These are phyloP conservation scores for Fusarium sp. DNA, from an alignment of 2,329 filamentous ascomycete genomes.

Conservation along the genomic window DNA sequence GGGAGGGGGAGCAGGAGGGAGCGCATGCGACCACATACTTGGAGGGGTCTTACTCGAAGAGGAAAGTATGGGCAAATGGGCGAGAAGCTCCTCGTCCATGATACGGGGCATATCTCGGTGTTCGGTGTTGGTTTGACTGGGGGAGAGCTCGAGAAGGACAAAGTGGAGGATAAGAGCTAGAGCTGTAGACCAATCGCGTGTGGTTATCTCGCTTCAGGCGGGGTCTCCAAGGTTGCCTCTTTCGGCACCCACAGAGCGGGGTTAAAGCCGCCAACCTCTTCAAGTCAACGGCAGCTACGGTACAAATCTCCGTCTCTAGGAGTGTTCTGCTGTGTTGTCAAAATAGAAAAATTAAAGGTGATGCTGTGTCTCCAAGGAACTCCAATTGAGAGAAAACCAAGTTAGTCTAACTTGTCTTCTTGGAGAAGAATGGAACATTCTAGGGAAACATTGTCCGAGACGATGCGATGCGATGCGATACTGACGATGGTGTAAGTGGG, in stretches of 20 bases:
- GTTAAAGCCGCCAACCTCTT: background rate
- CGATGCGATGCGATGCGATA: background rate
- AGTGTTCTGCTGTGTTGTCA: background rate
- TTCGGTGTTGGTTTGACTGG: constrained; percentile 38
- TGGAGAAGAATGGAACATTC: constrained; percentile 13
- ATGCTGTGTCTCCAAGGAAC: background rate
- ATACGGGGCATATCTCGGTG: constrained; percentile 43
- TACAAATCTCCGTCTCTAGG: constrained; percentile 15
- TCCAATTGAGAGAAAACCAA: constrained; percentile 2
- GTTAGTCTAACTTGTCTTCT: background rate
- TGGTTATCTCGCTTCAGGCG: background rate
- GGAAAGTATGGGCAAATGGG: constrained; percentile 35
- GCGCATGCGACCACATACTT: constrained; percentile 27
- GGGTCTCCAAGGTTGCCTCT: constrained; percentile 19
- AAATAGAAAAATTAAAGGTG: background rate
- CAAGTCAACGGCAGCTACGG: constrained; percentile 27
- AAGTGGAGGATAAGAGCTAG: constrained; percentile 15
- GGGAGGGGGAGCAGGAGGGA: constrained; percentile 11
- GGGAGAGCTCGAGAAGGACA: constrained; percentile 14
- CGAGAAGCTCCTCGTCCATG: constrained; percentile 8
- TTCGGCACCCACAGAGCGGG: constrained; percentile 22
- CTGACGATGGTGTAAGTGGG: constrained; percentile 22
- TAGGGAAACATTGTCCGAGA: constrained; percentile 14
- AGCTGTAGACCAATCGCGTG: constrained; percentile 7
- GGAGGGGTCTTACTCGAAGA: constrained; percentile 32